Evolutionary conservation across 495 filamentous ascomycete species (phyloP).

Genomic region (Thermothielavioides terrestris): DNA sequence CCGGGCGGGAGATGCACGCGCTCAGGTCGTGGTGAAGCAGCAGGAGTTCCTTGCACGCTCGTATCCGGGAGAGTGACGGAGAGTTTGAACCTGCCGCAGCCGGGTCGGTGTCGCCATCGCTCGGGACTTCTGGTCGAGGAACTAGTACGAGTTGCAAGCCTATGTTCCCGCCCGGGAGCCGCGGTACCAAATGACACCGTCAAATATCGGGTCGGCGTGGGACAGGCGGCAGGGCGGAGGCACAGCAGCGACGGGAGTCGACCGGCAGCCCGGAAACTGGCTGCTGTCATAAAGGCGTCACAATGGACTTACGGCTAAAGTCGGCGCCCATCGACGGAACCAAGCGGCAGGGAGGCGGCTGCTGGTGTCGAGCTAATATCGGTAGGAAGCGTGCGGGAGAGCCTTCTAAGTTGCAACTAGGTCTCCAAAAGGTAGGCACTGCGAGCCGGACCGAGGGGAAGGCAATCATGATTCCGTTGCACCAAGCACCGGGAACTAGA

Average conservation of each 20-base stretch:
- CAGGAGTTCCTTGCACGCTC: slow-evolving; percentile 13
- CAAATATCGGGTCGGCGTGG: neutral
- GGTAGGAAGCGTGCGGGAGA: slow-evolving; percentile 4
- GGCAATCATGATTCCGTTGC: neutral
- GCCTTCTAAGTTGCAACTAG: neutral
- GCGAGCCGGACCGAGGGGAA: neutral
- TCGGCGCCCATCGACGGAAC: slow-evolving; percentile 7
- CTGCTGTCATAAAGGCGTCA: neutral
- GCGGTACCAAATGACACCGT: neutral
- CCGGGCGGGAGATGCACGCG: neutral
- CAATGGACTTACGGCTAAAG: slow-evolving; percentile 21
- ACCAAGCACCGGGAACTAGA: neutral
- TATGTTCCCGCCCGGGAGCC: too few species aligned
- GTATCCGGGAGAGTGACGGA: slow-evolving; percentile 3
- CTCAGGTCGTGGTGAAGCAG: neutral
- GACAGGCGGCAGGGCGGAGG: slow-evolving; percentile 4
- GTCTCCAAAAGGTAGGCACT: neutral
- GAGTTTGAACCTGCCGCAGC: slow-evolving; percentile 1
- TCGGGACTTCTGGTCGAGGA: too few species aligned
- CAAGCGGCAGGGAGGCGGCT: slow-evolving; percentile 11
- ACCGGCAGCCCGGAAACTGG: slow-evolving; percentile 20
- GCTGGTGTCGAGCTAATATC: slow-evolving; percentile 14
- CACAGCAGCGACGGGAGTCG: slow-evolving; percentile 18
- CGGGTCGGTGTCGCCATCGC: neutral
- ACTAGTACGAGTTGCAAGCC: too few species aligned